Evolutionary conservation across 768 basidiomycete genomes (phyloP).

Genomic region (Leucocoprinus sp.): DNA sequence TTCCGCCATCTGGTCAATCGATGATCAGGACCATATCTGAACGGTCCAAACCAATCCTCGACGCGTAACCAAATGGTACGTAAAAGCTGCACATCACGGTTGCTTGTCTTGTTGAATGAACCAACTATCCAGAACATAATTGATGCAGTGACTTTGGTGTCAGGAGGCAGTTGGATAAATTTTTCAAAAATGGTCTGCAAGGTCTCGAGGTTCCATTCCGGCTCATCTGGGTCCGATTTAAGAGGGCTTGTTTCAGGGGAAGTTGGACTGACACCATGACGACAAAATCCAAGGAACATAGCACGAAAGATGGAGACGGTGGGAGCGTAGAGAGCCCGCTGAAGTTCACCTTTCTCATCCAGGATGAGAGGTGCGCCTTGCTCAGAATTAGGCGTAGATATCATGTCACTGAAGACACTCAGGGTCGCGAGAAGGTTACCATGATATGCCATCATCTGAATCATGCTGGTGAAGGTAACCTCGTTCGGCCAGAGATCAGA

Average conservation of each 20-base stretch:
- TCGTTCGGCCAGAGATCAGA: conserved; percentile 44
- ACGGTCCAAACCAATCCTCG: conserved; percentile 42
- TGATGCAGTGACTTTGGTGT: conserved; percentile 33
- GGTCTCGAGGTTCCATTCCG: conserved; percentile 50
- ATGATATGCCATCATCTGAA: conserved; percentile 64
- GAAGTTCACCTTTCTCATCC: conserved; percentile 20
- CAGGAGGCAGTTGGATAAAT: conserved; percentile 51
- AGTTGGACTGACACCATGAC: conserved; percentile 36
- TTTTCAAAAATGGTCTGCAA: conserved; percentile 50
- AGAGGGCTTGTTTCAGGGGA: conserved; percentile 2
- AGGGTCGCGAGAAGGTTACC: conserved; percentile 56
- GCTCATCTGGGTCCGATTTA: conserved; percentile 12
- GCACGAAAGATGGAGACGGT: conserved; percentile 54
- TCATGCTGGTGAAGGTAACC: conserved; percentile 58
- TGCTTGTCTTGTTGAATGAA: conserved; percentile 56
- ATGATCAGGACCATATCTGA: conserved; percentile 34
- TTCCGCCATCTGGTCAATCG: conserved; percentile 33
- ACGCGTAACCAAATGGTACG: conserved; percentile 50
- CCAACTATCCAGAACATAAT: conserved; percentile 60
- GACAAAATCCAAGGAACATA: conserved; percentile 68
- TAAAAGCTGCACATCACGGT: conserved; percentile 38
- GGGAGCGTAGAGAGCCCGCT: conserved; percentile 29
- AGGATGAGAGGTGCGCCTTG: conserved; percentile 22
- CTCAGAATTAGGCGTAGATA: conserved; percentile 36
- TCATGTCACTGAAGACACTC: conserved; percentile 59